phyloP scores from a whole-genome alignment of 2,329 filamentous ascomycete genomes.

The Huntiella decipiens region DNA sequence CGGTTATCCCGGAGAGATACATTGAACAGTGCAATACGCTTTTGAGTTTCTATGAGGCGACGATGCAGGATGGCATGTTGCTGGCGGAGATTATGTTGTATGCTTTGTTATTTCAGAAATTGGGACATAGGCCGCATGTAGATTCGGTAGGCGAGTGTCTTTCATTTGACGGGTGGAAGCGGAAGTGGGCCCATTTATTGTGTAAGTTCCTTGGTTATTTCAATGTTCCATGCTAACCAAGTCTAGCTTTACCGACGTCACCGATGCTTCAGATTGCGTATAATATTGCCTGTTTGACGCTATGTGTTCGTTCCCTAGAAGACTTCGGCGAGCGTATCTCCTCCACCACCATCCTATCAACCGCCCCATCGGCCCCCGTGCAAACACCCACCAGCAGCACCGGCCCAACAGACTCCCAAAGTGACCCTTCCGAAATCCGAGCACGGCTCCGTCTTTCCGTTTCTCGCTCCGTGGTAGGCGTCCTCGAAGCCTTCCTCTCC shows the following conservation, averaged over 20 bases:
- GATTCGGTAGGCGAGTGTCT: constrained; percentile 15
- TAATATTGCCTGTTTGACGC: constrained; percentile 10
- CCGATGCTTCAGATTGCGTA: constrained; percentile 11
- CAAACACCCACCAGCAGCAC: constrained; percentile 9
- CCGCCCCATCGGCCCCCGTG: constrained; percentile 2
- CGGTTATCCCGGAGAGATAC: constrained; percentile 20
- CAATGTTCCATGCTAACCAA: neutral
- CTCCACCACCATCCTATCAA: constrained; percentile 6
- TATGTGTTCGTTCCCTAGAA: constrained; percentile 10
- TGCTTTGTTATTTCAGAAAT: constrained; percentile 19
- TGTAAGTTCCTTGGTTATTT: constrained; percentile 2
- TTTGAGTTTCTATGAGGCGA: constrained; percentile 22
- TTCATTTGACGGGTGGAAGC: constrained; percentile 10
- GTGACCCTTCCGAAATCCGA: constrained; percentile 3
- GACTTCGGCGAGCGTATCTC: constrained; percentile 10
- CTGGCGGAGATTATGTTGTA: constrained; percentile 23
- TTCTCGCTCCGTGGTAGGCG: constrained; percentile 6
- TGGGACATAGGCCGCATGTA: constrained; percentile 17
- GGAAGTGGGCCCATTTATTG: constrained; percentile 9
- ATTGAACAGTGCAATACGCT: constrained; percentile 23
- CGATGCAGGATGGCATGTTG: constrained; percentile 23
- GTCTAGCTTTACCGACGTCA: constrained; percentile 7
- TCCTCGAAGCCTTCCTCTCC: constrained; percentile 9
- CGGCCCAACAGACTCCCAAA: neutral
- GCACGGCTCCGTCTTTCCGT: constrained; percentile 8